Base-by-base conservation (phyloP, 2,329 filamentous ascomycete species). In the Pseudogymnoascus sp. region DNA sequence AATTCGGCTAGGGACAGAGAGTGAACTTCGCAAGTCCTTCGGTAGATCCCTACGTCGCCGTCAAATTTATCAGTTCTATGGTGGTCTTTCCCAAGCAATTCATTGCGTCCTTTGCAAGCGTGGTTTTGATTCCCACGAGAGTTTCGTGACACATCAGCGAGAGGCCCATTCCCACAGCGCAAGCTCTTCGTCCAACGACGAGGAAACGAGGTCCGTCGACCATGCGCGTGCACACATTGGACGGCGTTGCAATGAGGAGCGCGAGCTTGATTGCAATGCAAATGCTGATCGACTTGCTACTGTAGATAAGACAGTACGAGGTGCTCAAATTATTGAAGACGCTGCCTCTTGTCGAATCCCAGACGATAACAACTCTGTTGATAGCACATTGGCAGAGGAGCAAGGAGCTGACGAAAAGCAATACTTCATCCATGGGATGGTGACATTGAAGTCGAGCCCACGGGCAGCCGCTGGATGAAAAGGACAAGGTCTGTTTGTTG, bases 191-290 rank as follows among this genome's bases (percentile, higher is more conserved):
- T n/a, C 37, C n/a, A 38, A 14, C n/a, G 14, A 38, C 6, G 16
- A 16, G 37, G 37, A 16, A 38, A 38, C 2, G 4, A 12, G 37
- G 37, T 16, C 37, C 37, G 14, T 38, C 14, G 37, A 38, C 37
- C 6, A 38, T 16, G 37, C 14, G 16, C 14, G 12, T 38, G 37
- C 37, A 6, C 14, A 16, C 16, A 16, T 14, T 16, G 37, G 2
- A 88, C 79, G 0, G 79, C 83, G 29, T 41, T 16, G 16, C 16
- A 19, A 21, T 19, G 38, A 19, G 38, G 38, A 41, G 38, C 16
- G 38, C 38, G 38, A 41, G 38, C 38, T 41, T 41, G 38, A 41
- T 41, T 41, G 11, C 38, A 8, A 41, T 41, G 3, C 38, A 41
- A 41, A 41, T 41, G 38, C n/a, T 41, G 38, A 10, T 39, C 38